A percentile compares a stretch with the other conserved stretches of the same genome.
phyloP scores from a whole-genome alignment of 768 basidiomycete species.

The Lanmaoa rubissima region DNA sequence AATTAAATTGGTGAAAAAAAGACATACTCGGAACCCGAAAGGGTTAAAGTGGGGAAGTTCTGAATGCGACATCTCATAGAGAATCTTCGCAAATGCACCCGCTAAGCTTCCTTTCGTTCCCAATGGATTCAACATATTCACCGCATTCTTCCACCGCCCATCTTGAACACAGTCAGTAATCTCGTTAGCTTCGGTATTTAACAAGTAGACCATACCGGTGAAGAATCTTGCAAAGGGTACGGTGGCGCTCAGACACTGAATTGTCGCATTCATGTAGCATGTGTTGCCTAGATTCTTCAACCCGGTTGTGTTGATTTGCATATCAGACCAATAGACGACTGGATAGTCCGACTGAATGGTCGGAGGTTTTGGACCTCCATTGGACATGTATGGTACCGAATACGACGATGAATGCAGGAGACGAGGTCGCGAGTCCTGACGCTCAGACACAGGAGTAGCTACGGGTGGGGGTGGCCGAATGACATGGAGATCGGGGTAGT shows the following conservation, averaged over 20 bases:
- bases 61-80: conserved; percentile 86
- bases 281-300: conserved; percentile 96
- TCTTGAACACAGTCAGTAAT: conserved; percentile 41
- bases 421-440: conserved; percentile 73
- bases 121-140: conserved; percentile 83
- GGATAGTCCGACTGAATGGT: conserved; percentile 76
- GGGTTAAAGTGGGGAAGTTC: conserved; percentile 83
- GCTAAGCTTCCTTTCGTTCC: conserved; percentile 87
- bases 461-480: conserved; percentile 79
- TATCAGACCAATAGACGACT: conserved; percentile 80
- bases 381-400: conserved; percentile 20
- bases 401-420: conserved; percentile 39
- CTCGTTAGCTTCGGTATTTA: not conserved
- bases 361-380: conserved; percentile 54
- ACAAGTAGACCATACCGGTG: conserved; percentile 51
- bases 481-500: conserved; percentile 76
- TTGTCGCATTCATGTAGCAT: conserved; percentile 98
- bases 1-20: conserved; percentile 19
- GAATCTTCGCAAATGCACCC: conserved; percentile 75
- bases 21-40: conserved; percentile 76
- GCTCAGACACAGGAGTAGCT: conserved; percentile 64
- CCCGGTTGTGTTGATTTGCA: conserved; percentile 76
- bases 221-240: conserved; percentile 93
- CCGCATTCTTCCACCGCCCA: conserved; percentile 74
- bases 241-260: conserved; percentile 95